These are phyloP conservation scores for Achaetomium macrosporum DNA, from an alignment of 2,329 filamentous ascomycete genomes.

Conservation along the genomic window DNA sequence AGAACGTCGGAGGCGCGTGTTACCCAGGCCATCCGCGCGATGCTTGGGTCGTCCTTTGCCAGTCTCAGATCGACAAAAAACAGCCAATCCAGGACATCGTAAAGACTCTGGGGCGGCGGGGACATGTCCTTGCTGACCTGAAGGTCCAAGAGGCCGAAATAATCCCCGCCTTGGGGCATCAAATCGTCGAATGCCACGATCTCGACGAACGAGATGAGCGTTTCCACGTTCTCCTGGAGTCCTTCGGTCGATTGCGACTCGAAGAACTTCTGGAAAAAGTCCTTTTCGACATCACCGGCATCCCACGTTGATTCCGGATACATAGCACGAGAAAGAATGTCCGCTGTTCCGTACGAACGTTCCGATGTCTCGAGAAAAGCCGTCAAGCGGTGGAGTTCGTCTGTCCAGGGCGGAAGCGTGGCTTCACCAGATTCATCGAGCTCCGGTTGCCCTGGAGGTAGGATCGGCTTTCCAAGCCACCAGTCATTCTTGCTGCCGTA, in stretches of 20 bases:
- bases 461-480: conserved; percentile 55
- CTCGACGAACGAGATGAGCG: conserved; percentile 14
- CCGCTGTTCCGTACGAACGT: conserved; percentile 52
- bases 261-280: conserved; percentile 41
- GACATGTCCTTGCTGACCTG: conserved; percentile 8
- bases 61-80: conserved; percentile 20
- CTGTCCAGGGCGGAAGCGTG: conserved; percentile 34
- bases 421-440: conserved; percentile 23
- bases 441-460: conserved; percentile 32
- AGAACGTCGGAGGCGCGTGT: conserved; percentile 18
- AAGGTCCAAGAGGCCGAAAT: conserved; percentile 19
- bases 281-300: conserved; percentile 34
- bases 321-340: conserved; percentile 36
- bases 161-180: neutral
- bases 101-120: conserved; percentile 13
- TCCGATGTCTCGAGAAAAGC: conserved; percentile 58
- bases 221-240: neutral
- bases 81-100: conserved; percentile 19
- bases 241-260: conserved; percentile 6
- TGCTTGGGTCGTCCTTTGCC: conserved; percentile 10
- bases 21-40: conserved; percentile 18
- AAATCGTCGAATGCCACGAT: conserved; percentile 5
- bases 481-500: conserved; percentile 55
- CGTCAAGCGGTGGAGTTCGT: conserved; percentile 57
- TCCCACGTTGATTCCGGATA: conserved; percentile 28